Conservation (phyloP, 2,329 filamentous ascomycete genomes). For the Dactylonectria macrodidyma region DNA sequence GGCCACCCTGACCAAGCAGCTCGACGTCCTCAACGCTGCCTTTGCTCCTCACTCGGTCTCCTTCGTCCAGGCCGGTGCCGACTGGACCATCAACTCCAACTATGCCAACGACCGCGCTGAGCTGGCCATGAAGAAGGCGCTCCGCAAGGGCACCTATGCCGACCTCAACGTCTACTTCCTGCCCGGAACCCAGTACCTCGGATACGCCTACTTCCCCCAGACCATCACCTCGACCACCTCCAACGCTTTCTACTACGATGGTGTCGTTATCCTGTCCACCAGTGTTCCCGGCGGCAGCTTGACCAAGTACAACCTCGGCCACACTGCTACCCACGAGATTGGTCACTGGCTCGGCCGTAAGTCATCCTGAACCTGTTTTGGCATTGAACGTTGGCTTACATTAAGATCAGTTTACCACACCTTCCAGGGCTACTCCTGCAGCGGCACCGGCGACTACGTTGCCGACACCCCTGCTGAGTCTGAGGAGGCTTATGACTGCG, state of each 20-base stretch:
- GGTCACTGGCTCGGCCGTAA: constrained; percentile 59
- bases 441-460: constrained; percentile 55
- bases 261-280: constrained; percentile 57
- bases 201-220: constrained; percentile 64
- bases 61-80: constrained; percentile 61
- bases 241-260: constrained; percentile 53
- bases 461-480: constrained; percentile 58
- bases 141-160: constrained; percentile 61
- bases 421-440: constrained; percentile 54
- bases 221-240: constrained; percentile 33
- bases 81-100: constrained; percentile 62
- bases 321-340: constrained; percentile 53
- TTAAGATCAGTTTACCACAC: constrained; percentile 54
- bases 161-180: constrained; percentile 56
- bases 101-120: constrained; percentile 62
- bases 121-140: constrained; percentile 60
- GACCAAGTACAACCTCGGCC: constrained; percentile 50
- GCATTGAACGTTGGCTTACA: neutral
- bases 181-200: constrained; percentile 42
- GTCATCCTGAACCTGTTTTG: neutral
- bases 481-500: constrained; percentile 53
- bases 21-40: constrained; percentile 61
- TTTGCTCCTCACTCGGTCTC: constrained; percentile 60
- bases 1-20: constrained; percentile 50
- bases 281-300: constrained; percentile 56